These are phyloP conservation scores for Cucurbita ficifolia DNA, from an alignment of 306 rosid species.

Conservation along the genomic window DNA sequence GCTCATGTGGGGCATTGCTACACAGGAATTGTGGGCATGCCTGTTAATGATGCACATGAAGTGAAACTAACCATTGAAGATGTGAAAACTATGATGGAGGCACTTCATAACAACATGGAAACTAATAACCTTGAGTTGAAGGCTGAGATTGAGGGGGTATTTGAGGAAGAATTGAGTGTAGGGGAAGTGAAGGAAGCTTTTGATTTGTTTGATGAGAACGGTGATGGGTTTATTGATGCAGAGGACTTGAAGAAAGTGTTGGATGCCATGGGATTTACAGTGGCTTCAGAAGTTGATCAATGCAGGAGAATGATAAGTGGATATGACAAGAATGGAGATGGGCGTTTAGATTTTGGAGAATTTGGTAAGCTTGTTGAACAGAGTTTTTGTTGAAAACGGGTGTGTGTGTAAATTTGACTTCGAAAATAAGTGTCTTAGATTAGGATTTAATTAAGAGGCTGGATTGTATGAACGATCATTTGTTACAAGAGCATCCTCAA, in stretches of 20 bases:
- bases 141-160: constrained; percentile 10
- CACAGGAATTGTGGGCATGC: neutral
- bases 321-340: constrained; percentile 32
- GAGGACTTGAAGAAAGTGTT: constrained; percentile 28
- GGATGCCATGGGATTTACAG: constrained; percentile 17
- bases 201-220: constrained; percentile 29
- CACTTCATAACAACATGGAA: neutral
- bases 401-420: neutral
- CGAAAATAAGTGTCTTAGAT: neutral
- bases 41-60: neutral
- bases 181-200: constrained; percentile 39
- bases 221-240: constrained; percentile 38
- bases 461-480: no score
- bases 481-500: no score
- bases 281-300: constrained; percentile 13
- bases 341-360: constrained; percentile 27
- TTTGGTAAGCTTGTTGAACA: constrained; percentile 23
- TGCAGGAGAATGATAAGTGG: constrained; percentile 28
- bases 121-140: neutral
- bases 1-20: neutral
- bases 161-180: constrained; percentile 24
- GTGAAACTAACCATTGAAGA: constrained; percentile 11
- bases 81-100: constrained; percentile 15
- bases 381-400: constrained; percentile 11
- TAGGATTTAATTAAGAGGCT: no score